These are phyloP conservation scores for Juglanconis oblonga DNA, from an alignment of 2,329 filamentous ascomycete species.

Conservation along the genomic window DNA sequence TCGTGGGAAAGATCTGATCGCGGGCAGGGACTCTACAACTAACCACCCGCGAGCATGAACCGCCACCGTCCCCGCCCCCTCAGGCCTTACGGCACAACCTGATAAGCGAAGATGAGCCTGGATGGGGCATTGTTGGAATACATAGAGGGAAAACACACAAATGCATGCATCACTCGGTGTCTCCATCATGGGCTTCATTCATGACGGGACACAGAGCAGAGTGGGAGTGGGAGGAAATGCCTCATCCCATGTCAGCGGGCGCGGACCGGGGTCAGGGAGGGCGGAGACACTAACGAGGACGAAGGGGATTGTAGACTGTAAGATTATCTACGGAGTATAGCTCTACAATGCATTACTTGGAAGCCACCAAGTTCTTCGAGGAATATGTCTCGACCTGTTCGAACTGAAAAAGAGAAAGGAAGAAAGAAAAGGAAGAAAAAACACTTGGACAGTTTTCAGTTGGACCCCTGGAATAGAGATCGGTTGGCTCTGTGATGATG, in stretches of 20 bases:
- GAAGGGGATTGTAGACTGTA: slow-evolving; percentile 3
- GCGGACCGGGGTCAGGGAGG: not conserved
- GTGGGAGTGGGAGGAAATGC: not conserved
- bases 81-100: not conserved
- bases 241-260: not conserved
- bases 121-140: not conserved
- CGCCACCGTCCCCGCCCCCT: not conserved
- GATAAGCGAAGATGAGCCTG: not conserved
- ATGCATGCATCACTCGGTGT: not conserved
- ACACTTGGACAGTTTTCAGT: not conserved
- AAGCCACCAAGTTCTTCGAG: not conserved
- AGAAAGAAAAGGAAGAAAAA: not conserved
- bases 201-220: not conserved
- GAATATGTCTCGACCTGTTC: not conserved
- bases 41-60: not conserved
- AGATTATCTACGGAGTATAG: not conserved
- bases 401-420: not conserved
- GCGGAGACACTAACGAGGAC: not conserved
- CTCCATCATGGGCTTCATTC: not conserved
- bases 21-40: not conserved
- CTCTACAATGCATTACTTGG: slow-evolving; percentile 5
- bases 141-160: slow-evolving; percentile 1
- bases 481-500: not conserved
- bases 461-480: not conserved
- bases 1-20: not conserved